These are phyloP conservation scores for Pseudocercospora fuligena DNA, from an alignment of 2,329 filamentous ascomycete species.

Conservation along the genomic window DNA sequence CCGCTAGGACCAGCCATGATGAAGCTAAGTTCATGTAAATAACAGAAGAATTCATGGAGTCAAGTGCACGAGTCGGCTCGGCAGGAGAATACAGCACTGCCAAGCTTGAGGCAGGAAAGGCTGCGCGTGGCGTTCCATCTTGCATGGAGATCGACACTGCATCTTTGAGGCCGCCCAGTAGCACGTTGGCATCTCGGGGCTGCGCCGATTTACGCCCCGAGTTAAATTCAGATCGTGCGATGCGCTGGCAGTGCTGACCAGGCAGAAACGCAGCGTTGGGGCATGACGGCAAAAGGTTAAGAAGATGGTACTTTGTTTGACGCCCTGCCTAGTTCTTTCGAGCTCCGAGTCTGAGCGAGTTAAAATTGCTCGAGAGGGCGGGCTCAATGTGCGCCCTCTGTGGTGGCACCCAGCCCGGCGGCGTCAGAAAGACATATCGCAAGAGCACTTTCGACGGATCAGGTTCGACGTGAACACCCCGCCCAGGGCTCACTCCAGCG, in stretches of 20 bases:
- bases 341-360: neutral
- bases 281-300: no score
- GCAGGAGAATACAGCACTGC: no score
- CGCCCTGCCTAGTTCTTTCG: neutral
- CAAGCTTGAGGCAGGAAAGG: no score
- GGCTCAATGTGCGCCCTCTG: neutral
- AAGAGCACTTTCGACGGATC: conserved; percentile 16
- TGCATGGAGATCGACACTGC: no score
- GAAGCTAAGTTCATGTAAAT: neutral
- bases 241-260: neutral
- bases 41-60: no score
- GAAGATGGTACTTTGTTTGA: no score
- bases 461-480: conserved; percentile 14
- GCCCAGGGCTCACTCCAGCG: conserved; percentile 1
- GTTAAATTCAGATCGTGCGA: neutral
- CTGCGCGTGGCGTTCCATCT: no score
- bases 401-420: neutral
- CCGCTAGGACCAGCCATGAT: neutral
- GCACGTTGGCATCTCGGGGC: no score
- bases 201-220: neutral
- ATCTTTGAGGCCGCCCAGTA: neutral
- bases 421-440: conserved; percentile 14
- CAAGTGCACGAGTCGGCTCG: no score
- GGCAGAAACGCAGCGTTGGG: neutral
- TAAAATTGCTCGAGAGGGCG: neutral